These are phyloP conservation scores for Apiotrichum montevideense DNA, from an alignment of 1,284 basidiomycete genomes.

Conservation along the genomic window DNA sequence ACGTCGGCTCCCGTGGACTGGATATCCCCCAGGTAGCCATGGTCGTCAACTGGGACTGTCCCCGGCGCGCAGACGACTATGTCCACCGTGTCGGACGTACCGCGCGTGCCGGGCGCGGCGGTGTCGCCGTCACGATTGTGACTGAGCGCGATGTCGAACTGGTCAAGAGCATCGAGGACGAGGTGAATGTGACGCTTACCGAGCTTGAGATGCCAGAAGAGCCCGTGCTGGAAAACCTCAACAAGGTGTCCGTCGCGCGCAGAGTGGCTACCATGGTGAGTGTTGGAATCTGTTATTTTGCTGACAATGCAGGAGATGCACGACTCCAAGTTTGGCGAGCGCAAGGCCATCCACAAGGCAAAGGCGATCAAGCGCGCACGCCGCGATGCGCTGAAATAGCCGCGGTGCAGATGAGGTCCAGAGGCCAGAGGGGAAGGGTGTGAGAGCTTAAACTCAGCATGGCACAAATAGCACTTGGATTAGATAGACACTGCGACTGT, in stretches of 20 bases:
- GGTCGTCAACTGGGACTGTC: constrained; percentile 97
- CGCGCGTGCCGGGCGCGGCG: constrained; percentile 83
- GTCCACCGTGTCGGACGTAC: constrained; percentile 67
- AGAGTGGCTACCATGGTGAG: constrained; percentile 86
- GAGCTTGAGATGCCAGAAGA: constrained; percentile 73
- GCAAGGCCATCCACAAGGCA: constrained; percentile 55
- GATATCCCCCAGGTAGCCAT: constrained; percentile 94
- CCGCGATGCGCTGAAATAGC: constrained; percentile 27
- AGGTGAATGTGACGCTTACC: constrained; percentile 57
- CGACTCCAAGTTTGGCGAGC: constrained; percentile 81
- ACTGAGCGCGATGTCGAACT: constrained; percentile 88
- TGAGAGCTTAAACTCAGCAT: no score
- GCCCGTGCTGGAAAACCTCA: constrained; percentile 77
- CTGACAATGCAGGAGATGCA: constrained; percentile 66
- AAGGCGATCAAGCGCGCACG: constrained; percentile 44
- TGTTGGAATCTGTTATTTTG: neutral
- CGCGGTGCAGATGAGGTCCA: no score
- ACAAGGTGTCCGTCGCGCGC: constrained; percentile 83
- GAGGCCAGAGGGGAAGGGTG: no score
- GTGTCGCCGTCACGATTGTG: constrained; percentile 87
- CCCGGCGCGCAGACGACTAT: constrained; percentile 53
- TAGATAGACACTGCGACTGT: no score
- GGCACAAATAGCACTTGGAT: no score
- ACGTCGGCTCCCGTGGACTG: constrained; percentile 87
- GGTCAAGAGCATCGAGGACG: constrained; percentile 74